Evolutionary conservation across 2,329 filamentous ascomycete species (phyloP).

Genomic region (Chaetomium globosum): DNA sequence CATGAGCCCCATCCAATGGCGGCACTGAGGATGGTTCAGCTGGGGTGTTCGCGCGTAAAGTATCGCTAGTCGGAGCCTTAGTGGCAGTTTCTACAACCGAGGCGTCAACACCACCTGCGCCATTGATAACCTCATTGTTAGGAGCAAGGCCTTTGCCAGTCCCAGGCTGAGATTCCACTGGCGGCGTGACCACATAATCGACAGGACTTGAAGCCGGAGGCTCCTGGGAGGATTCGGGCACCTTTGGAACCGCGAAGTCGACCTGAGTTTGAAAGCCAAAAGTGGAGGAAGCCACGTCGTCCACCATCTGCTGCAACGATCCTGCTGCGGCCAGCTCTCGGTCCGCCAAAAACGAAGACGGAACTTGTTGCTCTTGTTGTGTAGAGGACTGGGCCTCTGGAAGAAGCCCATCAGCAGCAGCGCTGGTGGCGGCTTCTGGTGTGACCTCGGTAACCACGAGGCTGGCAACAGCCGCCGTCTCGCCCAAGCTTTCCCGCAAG

Average conservation of each 20-base stretch:
- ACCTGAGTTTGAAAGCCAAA: not conserved
- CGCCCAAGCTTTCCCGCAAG: not conserved
- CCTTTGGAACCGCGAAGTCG: not conserved
- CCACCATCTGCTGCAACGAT: not conserved
- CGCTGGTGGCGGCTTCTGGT: slow-evolving; percentile 5
- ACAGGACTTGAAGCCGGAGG: not conserved
- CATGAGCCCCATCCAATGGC: not conserved
- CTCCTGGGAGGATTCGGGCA: not conserved
- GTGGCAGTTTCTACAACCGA: not conserved
- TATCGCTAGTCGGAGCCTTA: slow-evolving; percentile 4
- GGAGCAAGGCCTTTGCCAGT: not conserved
- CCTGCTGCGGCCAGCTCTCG: not conserved
- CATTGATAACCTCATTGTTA: not conserved
- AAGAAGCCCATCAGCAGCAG: not conserved
- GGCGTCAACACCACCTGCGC: not conserved
- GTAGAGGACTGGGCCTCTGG: not conserved
- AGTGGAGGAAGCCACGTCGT: not conserved
- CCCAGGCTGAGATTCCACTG: slow-evolving; percentile 4
- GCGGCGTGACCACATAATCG: not conserved
- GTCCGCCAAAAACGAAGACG: not conserved
- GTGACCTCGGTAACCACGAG: slow-evolving; percentile 17
- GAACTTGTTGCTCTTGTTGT: not conserved
- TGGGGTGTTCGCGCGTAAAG: not conserved
- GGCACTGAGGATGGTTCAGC: not conserved
- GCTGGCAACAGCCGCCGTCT: slow-evolving; percentile 2